Conservation (phyloP, 306 rosid genomes). For the Aeschynomene evenia region DNA sequence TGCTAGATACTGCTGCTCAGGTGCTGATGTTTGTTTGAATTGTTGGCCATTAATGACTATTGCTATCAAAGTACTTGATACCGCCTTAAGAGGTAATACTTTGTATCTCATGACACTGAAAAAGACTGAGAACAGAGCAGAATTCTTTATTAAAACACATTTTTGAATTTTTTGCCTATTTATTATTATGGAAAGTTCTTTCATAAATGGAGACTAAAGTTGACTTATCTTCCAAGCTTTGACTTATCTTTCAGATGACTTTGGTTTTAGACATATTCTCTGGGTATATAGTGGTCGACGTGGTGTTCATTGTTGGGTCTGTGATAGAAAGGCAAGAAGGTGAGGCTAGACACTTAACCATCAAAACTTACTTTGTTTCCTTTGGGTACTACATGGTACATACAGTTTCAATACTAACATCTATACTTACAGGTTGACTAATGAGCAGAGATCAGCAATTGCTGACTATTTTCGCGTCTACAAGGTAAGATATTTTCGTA, state of each 20-base stretch:
- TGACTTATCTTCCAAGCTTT: not conserved
- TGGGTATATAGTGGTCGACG: constrained; percentile 97
- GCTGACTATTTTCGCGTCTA: constrained; percentile 87
- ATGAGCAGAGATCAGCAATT: constrained; percentile 82
- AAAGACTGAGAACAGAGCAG: not conserved
- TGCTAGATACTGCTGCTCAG: constrained; percentile 90
- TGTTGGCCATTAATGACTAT: constrained; percentile 98
- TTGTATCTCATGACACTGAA: constrained; percentile 7
- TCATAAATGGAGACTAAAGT: not conserved
- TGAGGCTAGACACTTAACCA: constrained; percentile 22
- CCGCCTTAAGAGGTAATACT: constrained; percentile 71
- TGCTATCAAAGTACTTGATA: constrained; percentile 82
- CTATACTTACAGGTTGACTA: constrained; percentile 57
- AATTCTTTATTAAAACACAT: not conserved
- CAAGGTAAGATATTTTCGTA: constrained; percentile 48
- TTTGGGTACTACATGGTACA: not conserved
- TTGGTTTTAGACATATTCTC: constrained; percentile 80
- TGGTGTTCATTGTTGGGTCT: constrained; percentile 97
- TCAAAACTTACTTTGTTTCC: not conserved
- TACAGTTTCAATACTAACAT: constrained; percentile 16
- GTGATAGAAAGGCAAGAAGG: constrained; percentile 92
- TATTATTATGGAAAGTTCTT: not conserved
- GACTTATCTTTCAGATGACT: constrained; percentile 77
- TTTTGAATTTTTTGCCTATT: not conserved
- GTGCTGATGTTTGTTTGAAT: constrained; percentile 90